Evolutionary conservation across 2,329 filamentous ascomycete genomes (phyloP), one percentile per base, ranked within the genome.

Genomic region (Cladosporium austrohemisphaericum): DNA sequence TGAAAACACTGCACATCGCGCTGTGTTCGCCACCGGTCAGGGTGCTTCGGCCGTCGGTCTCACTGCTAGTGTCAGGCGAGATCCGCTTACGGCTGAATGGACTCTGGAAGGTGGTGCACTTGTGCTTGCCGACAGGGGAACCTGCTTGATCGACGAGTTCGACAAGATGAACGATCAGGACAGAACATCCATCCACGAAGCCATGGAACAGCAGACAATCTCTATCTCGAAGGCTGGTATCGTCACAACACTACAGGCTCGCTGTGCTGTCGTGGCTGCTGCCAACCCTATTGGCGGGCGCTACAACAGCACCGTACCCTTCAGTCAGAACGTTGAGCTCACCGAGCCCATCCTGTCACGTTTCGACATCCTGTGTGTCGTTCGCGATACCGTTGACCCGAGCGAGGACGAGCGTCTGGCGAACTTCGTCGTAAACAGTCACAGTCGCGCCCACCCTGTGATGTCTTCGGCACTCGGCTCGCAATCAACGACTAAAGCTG

Each of bases 91-190:
- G 2, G 88, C 86, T 67, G 93, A 98, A 71, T 98, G 93, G 92
- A 97, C 93, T 5, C 76, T 98, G 2, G 93, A 98, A 72, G 93
- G 93, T 55, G 93, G 93, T 64, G 93, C 93, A 3, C 77, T 98
- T 9, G 93, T 98, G 62, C 81, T 98, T 49, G 93, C 93, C 13
- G 93, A 98, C 67, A 86, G 88, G 57, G 93, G 93, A 32, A 95
- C 89, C 13, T 97, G 93, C 64, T 77, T 98, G 23, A 98, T 98
- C 55, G 93, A 98, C 62, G 93, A 98, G 71, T 98, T 98, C 62
- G 93, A 98, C 79, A 98, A 98, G 78, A 98, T 98, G 93, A 97
- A 97, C 68, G 93, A 98, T 67, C 90, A 97, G 66, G 93, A 98
- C 68, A 83, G 93, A 57, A 97, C 93, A 1, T 95, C 90, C 6